Evolutionary conservation across 2,329 filamentous ascomycete species (phyloP).

Genomic region (Hypoxylon sp.): DNA sequence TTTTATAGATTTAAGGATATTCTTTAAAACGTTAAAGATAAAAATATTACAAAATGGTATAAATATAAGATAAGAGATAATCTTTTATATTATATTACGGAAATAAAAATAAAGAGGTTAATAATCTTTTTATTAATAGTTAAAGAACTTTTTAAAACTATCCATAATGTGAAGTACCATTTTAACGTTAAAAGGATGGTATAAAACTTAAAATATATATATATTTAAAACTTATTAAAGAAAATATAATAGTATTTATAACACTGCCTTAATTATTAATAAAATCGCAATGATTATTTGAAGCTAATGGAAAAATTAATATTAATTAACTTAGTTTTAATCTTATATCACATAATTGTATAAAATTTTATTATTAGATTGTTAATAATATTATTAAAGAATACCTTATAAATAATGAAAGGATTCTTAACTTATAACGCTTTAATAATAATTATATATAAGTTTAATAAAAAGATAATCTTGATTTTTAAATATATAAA

Average conservation of each 20-base stretch:
- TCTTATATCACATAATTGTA: not conserved
- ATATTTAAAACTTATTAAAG: not conserved
- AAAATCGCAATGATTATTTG: not conserved
- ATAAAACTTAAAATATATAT: not conserved
- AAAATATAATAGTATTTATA: not conserved
- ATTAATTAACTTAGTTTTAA: not conserved
- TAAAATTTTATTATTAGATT: not conserved
- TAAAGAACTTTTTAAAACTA: not conserved
- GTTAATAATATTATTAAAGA: not conserved
- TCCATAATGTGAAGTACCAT: not conserved
- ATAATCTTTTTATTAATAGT: not conserved
- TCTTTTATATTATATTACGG: not conserved
- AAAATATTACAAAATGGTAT: too few species aligned
- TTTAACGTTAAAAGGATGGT: not conserved
- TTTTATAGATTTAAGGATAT: too few species aligned
- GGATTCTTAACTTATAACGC: not conserved
- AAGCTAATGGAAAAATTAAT: not conserved
- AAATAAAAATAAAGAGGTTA: not conserved
- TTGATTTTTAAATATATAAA: not conserved
- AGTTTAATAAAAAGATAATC: not conserved
- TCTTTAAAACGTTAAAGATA: too few species aligned
- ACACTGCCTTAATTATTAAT: too few species aligned
- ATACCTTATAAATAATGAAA: not conserved
- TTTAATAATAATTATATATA: not conserved
- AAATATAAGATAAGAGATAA: not conserved